Percentiles rank a stretch among this genome's conserved stretches.
phyloP scores from a whole-genome alignment of 2,329 filamentous ascomycete genomes.

The Tothia fuscella region DNA sequence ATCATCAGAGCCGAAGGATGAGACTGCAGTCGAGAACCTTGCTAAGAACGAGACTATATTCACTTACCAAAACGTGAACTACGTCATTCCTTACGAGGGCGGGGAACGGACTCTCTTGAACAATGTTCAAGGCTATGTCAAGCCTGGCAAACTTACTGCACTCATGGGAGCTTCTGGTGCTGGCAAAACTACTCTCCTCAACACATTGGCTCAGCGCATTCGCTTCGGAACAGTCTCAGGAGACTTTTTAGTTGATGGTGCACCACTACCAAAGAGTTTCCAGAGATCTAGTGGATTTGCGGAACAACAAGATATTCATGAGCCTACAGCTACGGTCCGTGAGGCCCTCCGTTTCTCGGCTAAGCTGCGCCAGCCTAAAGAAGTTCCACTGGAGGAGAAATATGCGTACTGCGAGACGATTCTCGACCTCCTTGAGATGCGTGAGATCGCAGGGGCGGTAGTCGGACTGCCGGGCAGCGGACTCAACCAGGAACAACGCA shows the following conservation, averaged over 20 bases:
- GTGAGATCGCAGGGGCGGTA: constrained; percentile 51
- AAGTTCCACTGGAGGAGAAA: constrained; percentile 49
- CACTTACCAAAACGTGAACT: constrained; percentile 79
- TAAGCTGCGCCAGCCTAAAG: constrained; percentile 47
- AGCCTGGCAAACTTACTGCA: constrained; percentile 64
- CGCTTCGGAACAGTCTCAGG: constrained; percentile 33
- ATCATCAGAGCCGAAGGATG: constrained; percentile 4
- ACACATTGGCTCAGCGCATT: constrained; percentile 32
- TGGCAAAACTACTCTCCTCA: constrained; percentile 28
- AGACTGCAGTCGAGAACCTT: constrained; percentile 25
- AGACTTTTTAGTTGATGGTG: constrained; percentile 34
- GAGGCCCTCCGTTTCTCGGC: constrained; percentile 57
- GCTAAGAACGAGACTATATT: too few relatives aligned
- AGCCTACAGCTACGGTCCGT: constrained; percentile 52
- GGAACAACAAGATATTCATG: constrained; percentile 57
- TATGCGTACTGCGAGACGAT: constrained; percentile 57
- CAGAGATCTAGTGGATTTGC: constrained; percentile 43
- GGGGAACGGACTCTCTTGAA: constrained; percentile 39
- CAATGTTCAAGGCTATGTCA: constrained; percentile 59
- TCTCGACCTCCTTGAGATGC: constrained; percentile 51
- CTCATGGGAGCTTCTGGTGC: constrained; percentile 68
- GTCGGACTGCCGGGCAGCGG: constrained; percentile 50
- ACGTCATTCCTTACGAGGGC: constrained; percentile 47
- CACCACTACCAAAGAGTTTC: constrained; percentile 25
- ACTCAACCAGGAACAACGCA: constrained; percentile 38